A percentile compares a stretch with the other conserved stretches of the same genome.
These are phyloP conservation scores for Pseudogymnoascus sp. DNA, from an alignment of 2,329 filamentous ascomycete genomes.

Conservation along the genomic window DNA sequence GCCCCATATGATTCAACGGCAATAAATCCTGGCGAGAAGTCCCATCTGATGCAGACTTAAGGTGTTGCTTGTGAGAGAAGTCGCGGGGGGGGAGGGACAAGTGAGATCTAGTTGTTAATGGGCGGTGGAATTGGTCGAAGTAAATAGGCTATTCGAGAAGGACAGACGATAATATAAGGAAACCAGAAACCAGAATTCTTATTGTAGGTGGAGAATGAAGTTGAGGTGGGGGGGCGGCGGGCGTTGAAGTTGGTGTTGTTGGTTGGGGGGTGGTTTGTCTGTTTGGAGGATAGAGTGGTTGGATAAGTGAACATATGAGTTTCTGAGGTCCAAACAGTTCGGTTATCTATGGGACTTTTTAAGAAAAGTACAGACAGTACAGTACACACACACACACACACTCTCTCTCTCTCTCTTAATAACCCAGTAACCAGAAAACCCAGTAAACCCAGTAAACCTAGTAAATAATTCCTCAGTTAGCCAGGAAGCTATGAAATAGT, in stretches of 20 bases:
- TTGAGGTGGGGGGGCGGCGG: not conserved
- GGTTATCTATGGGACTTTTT: not conserved
- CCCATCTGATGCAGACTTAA: not conserved
- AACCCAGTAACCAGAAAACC: not conserved
- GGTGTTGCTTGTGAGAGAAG: not conserved
- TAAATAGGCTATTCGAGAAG: slow-evolving; percentile 8
- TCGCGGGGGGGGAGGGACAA: not conserved
- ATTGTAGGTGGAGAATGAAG: slow-evolving; percentile 4
- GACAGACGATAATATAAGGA: slow-evolving; percentile 7
- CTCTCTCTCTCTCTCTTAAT: not conserved
- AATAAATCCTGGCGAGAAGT: not conserved
- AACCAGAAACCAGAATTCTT: slow-evolving; percentile 5
- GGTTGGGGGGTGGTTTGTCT: slow-evolving; percentile 3
- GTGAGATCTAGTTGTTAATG: not conserved
- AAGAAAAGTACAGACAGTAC: not conserved
- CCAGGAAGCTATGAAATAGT: not conserved
- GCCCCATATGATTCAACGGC: slow-evolving; percentile 6
- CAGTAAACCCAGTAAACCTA: not conserved
- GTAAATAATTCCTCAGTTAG: not conserved
- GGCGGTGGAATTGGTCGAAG: slow-evolving; percentile 1
- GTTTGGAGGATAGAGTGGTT: not conserved
- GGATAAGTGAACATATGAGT: slow-evolving; percentile 3
- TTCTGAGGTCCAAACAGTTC: slow-evolving; percentile 3
- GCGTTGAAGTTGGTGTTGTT: not conserved
- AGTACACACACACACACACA: no score